Conservation (phyloP, 164 flowering plant genomes). For the Vitis rupestris region DNA sequence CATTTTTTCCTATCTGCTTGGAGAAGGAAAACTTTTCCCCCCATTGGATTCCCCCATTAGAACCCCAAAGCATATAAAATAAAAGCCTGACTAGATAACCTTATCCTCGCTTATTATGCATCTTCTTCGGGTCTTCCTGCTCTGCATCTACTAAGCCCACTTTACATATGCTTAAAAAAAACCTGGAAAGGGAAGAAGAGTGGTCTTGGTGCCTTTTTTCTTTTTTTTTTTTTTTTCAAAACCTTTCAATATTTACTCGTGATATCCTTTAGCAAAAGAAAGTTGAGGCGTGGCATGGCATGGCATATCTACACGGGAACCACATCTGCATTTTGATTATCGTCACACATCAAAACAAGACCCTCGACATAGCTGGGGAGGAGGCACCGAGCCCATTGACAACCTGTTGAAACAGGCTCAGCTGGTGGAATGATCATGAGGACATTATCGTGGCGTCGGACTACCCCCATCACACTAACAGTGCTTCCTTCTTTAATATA, state of each 20-base stretch:
- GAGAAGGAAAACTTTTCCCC: slow-evolving; percentile 4
- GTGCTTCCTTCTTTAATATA: slow-evolving; percentile 95
- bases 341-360: slow-evolving; percentile 74
- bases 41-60: slow-evolving; percentile 1
- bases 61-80: slow-evolving; percentile 5
- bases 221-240: not conserved
- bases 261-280: slow-evolving; percentile 11
- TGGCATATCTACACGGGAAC: slow-evolving; percentile 63
- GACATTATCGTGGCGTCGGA: slow-evolving; percentile 80
- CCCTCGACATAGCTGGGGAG: slow-evolving; percentile 77
- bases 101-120: slow-evolving; percentile 6
- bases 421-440: slow-evolving; percentile 85
- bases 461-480: slow-evolving; percentile 88
- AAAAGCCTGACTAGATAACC: not conserved
- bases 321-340: slow-evolving; percentile 69
- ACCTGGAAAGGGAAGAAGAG: slow-evolving; percentile 12
- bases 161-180: slow-evolving; percentile 21
- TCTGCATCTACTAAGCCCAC: slow-evolving; percentile 24
- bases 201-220: not conserved
- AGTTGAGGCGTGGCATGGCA: not conserved
- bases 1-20: slow-evolving; percentile 8
- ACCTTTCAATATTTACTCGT: slow-evolving; percentile 20
- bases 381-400: slow-evolving; percentile 82
- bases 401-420: slow-evolving; percentile 75
- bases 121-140: slow-evolving; percentile 12